These are phyloP conservation scores for Prunus mume DNA, from an alignment of 306 rosid genomes.

Conservation along the genomic window DNA sequence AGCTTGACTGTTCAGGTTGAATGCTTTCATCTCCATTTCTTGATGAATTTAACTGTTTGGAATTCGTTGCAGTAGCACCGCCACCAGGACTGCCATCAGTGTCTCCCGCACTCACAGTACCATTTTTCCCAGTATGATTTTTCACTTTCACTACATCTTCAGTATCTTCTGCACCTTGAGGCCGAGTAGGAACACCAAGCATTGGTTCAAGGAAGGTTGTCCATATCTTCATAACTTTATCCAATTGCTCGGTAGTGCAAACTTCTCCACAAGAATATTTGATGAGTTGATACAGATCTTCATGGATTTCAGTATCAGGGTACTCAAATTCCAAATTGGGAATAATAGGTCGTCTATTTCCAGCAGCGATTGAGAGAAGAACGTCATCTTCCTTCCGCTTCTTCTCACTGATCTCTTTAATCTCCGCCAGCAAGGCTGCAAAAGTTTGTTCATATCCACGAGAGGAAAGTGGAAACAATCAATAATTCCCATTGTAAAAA, in stretches of 20 bases:
- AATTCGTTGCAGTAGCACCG: conserved; percentile 44
- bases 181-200: conserved; percentile 85
- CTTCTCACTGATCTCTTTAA: conserved; percentile 96
- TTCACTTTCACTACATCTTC: conserved; percentile 80
- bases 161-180: conserved; percentile 85
- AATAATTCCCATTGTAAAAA: conserved; percentile 1
- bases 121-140: conserved; percentile 44
- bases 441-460: conserved; percentile 1
- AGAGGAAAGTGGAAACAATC: conserved; percentile 7
- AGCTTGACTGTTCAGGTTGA: conserved; percentile 75
- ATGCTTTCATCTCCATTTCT: conserved; percentile 68
- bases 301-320: conserved; percentile 82
- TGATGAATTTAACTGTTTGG: conserved; percentile 52
- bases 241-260: conserved; percentile 88
- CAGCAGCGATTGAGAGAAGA: conserved; percentile 94
- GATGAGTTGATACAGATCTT: conserved; percentile 90
- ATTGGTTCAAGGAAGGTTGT: conserved; percentile 89
- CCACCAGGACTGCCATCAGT: conserved; percentile 70
- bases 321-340: conserved; percentile 90
- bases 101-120: conserved; percentile 52
- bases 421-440: conserved; percentile 88
- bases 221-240: conserved; percentile 96
- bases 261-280: conserved; percentile 96
- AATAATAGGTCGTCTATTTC: conserved; percentile 83
- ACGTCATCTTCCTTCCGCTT: conserved; percentile 94